phyloP scores from a whole-genome alignment of 345 rosid species.

The Excoecaria cochinchinensis region DNA sequence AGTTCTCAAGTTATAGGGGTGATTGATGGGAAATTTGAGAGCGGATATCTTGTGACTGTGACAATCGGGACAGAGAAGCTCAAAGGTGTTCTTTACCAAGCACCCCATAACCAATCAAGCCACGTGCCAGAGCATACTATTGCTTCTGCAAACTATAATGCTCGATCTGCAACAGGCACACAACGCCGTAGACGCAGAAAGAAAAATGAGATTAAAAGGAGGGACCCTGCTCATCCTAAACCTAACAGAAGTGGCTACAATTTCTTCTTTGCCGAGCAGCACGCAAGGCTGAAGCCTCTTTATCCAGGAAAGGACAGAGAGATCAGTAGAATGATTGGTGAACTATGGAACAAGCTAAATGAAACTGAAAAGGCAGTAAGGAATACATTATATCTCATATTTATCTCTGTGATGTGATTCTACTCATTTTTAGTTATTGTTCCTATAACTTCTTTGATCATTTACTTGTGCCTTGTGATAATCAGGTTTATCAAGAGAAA shows the following conservation, averaged over 20 bases:
- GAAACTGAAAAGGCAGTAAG: conserved; percentile 67
- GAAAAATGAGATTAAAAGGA: conserved; percentile 81
- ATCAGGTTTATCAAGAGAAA: conserved; percentile 55
- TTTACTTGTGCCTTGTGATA: neutral
- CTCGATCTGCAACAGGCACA: conserved; percentile 31
- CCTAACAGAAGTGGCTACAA: conserved; percentile 93
- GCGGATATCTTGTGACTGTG: conserved; percentile 87
- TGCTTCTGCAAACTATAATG: conserved; percentile 30
- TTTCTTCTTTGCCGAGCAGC: conserved; percentile 96
- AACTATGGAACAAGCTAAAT: conserved; percentile 73
- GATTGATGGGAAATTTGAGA: conserved; percentile 88
- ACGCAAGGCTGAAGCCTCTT: conserved; percentile 83
- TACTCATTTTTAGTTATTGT: neutral
- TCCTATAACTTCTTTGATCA: neutral
- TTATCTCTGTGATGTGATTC: neutral
- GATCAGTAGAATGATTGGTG: conserved; percentile 92
- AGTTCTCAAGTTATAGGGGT: conserved; percentile 66
- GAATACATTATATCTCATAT: neutral
- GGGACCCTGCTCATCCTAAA: conserved; percentile 95
- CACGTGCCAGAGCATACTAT: conserved; percentile 34
- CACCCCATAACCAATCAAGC: conserved; percentile 37
- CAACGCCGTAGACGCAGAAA: conserved; percentile 83
- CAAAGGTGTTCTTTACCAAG: conserved; percentile 78
- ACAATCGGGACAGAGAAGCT: conserved; percentile 72
- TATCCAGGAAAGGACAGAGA: conserved; percentile 96